Base-by-base conservation (phyloP, 2,329 filamentous ascomycete genomes). In the Trichoderma aggressivum region DNA sequence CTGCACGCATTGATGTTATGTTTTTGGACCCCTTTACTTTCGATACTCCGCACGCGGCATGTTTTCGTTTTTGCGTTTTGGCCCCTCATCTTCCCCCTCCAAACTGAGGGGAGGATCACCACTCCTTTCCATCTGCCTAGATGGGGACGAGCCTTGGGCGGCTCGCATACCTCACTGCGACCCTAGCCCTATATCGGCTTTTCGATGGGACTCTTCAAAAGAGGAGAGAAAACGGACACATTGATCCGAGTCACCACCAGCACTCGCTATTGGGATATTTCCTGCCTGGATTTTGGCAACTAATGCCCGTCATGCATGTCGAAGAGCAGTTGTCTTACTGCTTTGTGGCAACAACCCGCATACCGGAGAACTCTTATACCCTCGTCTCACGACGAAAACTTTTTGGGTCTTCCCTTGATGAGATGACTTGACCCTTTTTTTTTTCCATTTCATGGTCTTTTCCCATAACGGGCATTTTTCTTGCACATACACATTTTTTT, bases 1-100 rank as follows among this genome's bases (percentile, higher is more conserved):
- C 61, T 71, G 64, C 62, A 70, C n/a, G 66, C 53, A 67, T 73
- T 71, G 62, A 59, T 68, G 74, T 73, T 56, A 59, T 66, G 73
- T 72, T 62, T 70, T 63, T 43, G 36, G 59, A 39, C 24, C 64
- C 59, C 64, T 70, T 70, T 58, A 64, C 56, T 61, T 72, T 72
- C 61, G 71, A 70, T 72, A 70, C 70, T 53, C 58, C 58, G 70
- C 70, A 71, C 70, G 26, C 58, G 66, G 70, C 70, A 67, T 56
- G 28, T 36, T 60, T 69, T 36, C 61, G 34, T 61, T 60, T 67
- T 67, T 60, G 63, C 62, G 32, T 70, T 63, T 70, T 67, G 65
- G 39, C 70, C 28, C 26, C 59, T 60, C 39, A 12, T 36, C 66
- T 39, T 34, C 16, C 39, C 39, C 47, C 70, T 58, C 43, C 34